Evolutionary conservation across 2,329 filamentous ascomycete species (phyloP).

Genomic region (Penicillium verrucosum): DNA sequence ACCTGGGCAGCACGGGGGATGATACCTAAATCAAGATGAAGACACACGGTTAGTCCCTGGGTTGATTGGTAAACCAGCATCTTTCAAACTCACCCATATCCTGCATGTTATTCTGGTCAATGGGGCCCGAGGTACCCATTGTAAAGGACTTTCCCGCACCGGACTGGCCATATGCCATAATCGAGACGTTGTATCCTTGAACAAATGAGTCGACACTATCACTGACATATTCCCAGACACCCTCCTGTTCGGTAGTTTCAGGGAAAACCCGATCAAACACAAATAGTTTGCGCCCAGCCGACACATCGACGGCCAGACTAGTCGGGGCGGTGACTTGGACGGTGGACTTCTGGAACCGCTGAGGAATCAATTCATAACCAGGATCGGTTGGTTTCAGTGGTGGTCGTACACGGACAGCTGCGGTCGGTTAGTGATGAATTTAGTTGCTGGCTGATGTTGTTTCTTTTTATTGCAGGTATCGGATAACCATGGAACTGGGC

Average conservation of each 20-base stretch:
- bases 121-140: slow-evolving; percentile 90
- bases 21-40: slow-evolving; percentile 62
- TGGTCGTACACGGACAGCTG: slow-evolving; percentile 90
- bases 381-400: slow-evolving; percentile 79
- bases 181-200: slow-evolving; percentile 97
- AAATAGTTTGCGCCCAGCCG: slow-evolving; percentile 90
- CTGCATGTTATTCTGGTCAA: slow-evolving; percentile 67
- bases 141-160: slow-evolving; percentile 98
- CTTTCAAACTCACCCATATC: slow-evolving; percentile 66
- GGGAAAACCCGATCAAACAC: slow-evolving; percentile 94
- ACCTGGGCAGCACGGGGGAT: slow-evolving; percentile 84
- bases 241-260: slow-evolving; percentile 78
- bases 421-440: slow-evolving; percentile 1
- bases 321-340: slow-evolving; percentile 85
- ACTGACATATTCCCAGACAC: slow-evolving; percentile 88
- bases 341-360: slow-evolving; percentile 89
- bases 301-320: slow-evolving; percentile 81
- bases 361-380: slow-evolving; percentile 90
- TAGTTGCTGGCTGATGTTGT: neutral
- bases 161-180: slow-evolving; percentile 95
- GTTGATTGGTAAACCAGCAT: neutral
- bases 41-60: slow-evolving; percentile 1
- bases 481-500: neutral
- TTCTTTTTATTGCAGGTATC: neutral
- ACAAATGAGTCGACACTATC: slow-evolving; percentile 88